Evolutionary conservation across 2,329 filamentous ascomycete genomes (phyloP), one percentile per base, ranked within the genome.

Genomic region (Ploettnerulaceae sp.): DNA sequence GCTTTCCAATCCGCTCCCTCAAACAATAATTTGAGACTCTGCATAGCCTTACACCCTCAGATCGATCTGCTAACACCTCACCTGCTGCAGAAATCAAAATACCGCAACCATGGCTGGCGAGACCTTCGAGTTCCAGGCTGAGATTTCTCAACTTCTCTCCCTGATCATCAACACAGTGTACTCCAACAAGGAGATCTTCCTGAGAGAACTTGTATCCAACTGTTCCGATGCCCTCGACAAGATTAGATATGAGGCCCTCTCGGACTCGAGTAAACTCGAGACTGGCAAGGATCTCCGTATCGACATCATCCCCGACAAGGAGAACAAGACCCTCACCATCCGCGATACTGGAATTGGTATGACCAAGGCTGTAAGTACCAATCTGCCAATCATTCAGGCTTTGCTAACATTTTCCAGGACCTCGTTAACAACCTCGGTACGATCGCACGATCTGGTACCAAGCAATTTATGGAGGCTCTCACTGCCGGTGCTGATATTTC

Each of bases 161-260:
- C 87, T 98, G 71, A 98, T 98, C 76, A 98, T 98, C 82, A 98
- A 98, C 87, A 97, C 93, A 61, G 93, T 98, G 77, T 98, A 97
- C 82, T 96, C 90, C 64, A 98, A 98, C 86, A 98, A 98, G 82
- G 93, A 97, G 77, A 97, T 98, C 70, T 98, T 98, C 84, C 77
- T 98, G 66, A 80, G 93, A 85, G 93, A 98, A 77, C 70, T 98
- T 64, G 88, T 98, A 67, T 97, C 93, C 76, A 98, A 98, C 76
- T 85, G 86, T 68, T 97, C 91, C 66, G 93, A 98, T 85, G 93
- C 93, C 53, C 82, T 98, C 64, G 93, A 98, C 86, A 98, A 98
- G 86, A 95, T 98, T 72, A 86, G 93, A 71, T 98, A 98, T 81
- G 89, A 96, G 81, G 82, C 93, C 61, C 82, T 98, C 64, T 95